Evolutionary conservation across 495 filamentous ascomycete genomes (phyloP).

Genomic region (Aspergillus cavernicola): DNA sequence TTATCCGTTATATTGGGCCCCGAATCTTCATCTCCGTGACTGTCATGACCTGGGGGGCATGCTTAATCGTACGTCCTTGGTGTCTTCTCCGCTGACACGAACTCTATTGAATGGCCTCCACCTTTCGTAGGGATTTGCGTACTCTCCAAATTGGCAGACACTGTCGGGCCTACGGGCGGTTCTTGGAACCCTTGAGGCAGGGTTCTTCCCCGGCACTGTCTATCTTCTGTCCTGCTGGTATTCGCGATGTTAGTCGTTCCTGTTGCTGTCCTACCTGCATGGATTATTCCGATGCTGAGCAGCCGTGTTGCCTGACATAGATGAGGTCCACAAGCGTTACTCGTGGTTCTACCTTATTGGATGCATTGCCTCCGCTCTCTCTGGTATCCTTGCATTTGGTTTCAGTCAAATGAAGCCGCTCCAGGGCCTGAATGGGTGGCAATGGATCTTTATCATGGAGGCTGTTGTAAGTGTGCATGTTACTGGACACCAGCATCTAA

Average conservation of each 20-base stretch:
- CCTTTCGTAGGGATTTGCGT: conserved; percentile 50
- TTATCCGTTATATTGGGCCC: conserved; percentile 52
- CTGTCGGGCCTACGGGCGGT: conserved; percentile 53
- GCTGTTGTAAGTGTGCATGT: conserved; percentile 36
- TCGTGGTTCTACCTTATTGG: conserved; percentile 62
- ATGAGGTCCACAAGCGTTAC: conserved; percentile 61
- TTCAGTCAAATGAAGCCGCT: conserved; percentile 54
- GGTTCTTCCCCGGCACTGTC: conserved; percentile 59
- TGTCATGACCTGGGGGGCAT: conserved; percentile 36
- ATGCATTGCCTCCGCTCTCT: conserved; percentile 55
- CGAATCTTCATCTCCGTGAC: conserved; percentile 45
- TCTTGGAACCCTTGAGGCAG: conserved; percentile 59
- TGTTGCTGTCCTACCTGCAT: not conserved
- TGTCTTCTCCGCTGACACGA: not conserved
- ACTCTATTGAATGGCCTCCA: too few relatives aligned
- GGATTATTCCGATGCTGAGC: not conserved
- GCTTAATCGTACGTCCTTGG: conserved; percentile 34
- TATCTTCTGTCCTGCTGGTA: conserved; percentile 64
- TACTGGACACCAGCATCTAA: too few relatives aligned
- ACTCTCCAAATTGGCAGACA: conserved; percentile 14
- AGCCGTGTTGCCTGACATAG: too few relatives aligned
- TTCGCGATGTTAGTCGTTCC: conserved; percentile 40
- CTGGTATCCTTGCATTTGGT: conserved; percentile 62
- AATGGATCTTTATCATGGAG: conserved; percentile 63
- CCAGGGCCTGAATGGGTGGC: conserved; percentile 51